phyloP scores from a whole-genome alignment of 345 rosid genomes.

The Rhizophora apiculata region DNA sequence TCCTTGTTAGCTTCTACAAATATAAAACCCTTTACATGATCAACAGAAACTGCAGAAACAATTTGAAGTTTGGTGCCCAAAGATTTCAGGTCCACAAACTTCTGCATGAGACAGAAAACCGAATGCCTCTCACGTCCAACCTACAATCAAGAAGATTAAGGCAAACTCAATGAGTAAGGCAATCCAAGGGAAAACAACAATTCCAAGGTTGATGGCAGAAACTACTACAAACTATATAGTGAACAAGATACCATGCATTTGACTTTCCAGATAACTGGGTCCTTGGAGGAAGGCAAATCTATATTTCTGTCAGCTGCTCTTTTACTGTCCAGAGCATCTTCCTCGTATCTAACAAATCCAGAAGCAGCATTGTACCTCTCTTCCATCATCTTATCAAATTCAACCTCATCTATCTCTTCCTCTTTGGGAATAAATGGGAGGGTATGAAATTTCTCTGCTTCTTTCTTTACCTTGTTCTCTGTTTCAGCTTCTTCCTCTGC shows the following conservation, averaged over 20 bases:
- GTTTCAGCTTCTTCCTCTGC: slow-evolving; percentile 45
- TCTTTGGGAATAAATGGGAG: slow-evolving; percentile 66
- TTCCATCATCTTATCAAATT: slow-evolving; percentile 80
- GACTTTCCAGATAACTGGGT: slow-evolving; percentile 82
- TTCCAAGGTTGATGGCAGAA: not conserved
- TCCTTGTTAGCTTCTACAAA: slow-evolving; percentile 77
- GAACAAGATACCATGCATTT: slow-evolving; percentile 72
- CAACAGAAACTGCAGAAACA: slow-evolving; percentile 68
- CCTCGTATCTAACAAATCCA: slow-evolving; percentile 48
- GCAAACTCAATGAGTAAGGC: not conserved
- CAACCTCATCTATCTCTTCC: slow-evolving; percentile 74
- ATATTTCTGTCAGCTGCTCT: slow-evolving; percentile 50
- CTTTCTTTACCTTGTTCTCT: slow-evolving; percentile 41
- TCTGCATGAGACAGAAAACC: slow-evolving; percentile 91
- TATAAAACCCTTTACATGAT: slow-evolving; percentile 74
- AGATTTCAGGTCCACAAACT: slow-evolving; percentile 69
- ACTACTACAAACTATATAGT: not conserved
- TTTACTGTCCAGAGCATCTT: slow-evolving; percentile 54
- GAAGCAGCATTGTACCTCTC: slow-evolving; percentile 62
- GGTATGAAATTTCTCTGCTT: slow-evolving; percentile 32
- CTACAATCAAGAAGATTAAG: slow-evolving; percentile 40
- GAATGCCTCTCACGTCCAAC: slow-evolving; percentile 78
- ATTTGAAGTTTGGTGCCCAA: slow-evolving; percentile 57
- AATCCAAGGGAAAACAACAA: not conserved
- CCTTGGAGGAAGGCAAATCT: slow-evolving; percentile 43